Conservation (phyloP, 78 protist genomes). For the Mantamonas sphyraenae region DNA sequence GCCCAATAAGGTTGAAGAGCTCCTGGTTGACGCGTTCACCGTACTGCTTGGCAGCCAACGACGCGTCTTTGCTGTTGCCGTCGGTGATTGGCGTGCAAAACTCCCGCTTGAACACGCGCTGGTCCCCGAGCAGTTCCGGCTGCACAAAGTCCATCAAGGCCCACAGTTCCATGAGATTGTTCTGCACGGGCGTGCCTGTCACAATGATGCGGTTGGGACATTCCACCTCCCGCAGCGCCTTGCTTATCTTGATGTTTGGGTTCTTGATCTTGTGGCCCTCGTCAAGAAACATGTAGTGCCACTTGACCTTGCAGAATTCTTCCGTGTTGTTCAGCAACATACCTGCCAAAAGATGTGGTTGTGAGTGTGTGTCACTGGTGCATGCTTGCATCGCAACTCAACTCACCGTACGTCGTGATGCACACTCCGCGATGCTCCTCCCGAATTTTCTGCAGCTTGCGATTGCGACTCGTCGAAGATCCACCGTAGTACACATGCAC, state of each 20-base stretch:
- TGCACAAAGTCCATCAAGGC: conserved; percentile 53
- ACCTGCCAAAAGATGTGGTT: not conserved
- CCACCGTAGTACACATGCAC: too few species aligned
- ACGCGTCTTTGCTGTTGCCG: conserved; percentile 1
- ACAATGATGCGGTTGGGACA: conserved; percentile 33
- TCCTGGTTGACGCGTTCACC: conserved; percentile 22
- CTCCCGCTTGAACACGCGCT: not conserved
- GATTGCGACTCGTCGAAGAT: too few species aligned
- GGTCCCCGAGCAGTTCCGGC: conserved; percentile 44
- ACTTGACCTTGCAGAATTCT: not conserved
- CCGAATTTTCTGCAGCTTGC: not conserved
- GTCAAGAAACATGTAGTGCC: conserved; percentile 22
- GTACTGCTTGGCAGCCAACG: not conserved
- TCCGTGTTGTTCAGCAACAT: not conserved
- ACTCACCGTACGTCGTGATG: conserved; percentile 56
- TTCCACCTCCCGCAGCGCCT: not conserved
- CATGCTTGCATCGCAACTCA: not conserved
- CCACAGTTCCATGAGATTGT: conserved; percentile 70
- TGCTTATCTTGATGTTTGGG: not conserved
- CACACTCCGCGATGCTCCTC: conserved; percentile 31
- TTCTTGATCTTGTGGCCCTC: conserved; percentile 41
- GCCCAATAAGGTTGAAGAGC: conserved; percentile 38
- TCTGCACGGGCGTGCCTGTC: conserved; percentile 79
- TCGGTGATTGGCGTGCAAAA: conserved; percentile 32
- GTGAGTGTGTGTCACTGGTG: not conserved